Base-by-base conservation (phyloP, 108 stramenopile genomes). In the Fistulifera solaris region DNA sequence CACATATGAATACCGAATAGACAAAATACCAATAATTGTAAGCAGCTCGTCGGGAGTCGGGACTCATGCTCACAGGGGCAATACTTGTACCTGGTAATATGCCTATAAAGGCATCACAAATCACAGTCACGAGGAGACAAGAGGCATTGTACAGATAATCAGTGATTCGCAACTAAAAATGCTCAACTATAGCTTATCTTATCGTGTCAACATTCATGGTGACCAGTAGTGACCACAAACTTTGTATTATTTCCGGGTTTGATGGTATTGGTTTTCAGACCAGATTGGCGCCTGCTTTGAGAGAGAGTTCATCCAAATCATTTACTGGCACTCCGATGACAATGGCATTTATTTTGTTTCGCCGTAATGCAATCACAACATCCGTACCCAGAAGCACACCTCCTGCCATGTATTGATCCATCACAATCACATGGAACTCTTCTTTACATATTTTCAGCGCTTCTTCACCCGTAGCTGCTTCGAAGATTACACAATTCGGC, bases 371-470 rank as follows among this genome's bases (percentile, higher is more conserved):
- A 56, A 73, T 70, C 1, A 78, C 72, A 12, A 76, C 77, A 47
- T 83, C 81, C 10, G 81, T 83, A 18, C 81, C 81, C 4, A 83
- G 72, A 66, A 83, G 68, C 0, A 77, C 77, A 13, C 81, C 81
- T n/a, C 81, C 77, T 15, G 80, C 76, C 81, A 83, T 83, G 71
- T 71, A 83, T 47, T 83, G 81, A 48, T 83, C 81, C 14, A 83
- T 75, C 6, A 83, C 61, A 40, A 83, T 71, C 38, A 76, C 68
- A 44, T 83, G 77, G 35, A 83, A 83, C 17, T 63, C 28, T 0
- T 65, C 50, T 6, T 65, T 77, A 52, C 73, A 75, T 41, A 71
- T 76, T 26, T 54, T 47, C 25, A 83, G 40, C 0, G 81, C 77
- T 43, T 76, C 81, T 64, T 83, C 81, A 1, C 81, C 81, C 11